Base-by-base conservation (phyloP, 2,329 filamentous ascomycete species). In the Ustilaginoidea virens region DNA sequence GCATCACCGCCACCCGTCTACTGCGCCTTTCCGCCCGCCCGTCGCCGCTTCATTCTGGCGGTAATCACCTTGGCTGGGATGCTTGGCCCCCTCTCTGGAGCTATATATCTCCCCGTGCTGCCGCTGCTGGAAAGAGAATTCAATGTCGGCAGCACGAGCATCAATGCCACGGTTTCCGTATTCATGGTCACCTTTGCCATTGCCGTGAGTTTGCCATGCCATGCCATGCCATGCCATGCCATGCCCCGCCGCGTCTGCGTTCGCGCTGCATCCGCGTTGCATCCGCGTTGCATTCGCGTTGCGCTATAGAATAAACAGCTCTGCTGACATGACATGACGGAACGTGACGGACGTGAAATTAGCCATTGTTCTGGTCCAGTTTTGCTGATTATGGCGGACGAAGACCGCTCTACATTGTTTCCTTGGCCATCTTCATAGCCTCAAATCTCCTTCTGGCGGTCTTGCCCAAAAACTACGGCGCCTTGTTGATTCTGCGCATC, bases 101-200 rank as follows among this genome's bases (percentile, higher is more conserved):
- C 49, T n/a, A 51, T 61, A 18, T 61, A 61, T 38, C 39, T 61
- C 2, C 58, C 57, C 1, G 47, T 51, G 13, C 43, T 61, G 16
- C 50, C 46, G 2, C 35, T 49, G 12, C 41, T 60, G 11, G 47
- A 53, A 29, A 27, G 48, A 10, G 50, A 54, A 23, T 60, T 60
- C 33, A 36, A 49, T 6, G 44, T 45, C 5, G 47, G 45, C 6
- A 39, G 40, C 16, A 48, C 50, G 5, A 46, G 41, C 3, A 52
- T 60, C 21, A 60, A 60, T 36, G 54, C 47, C 3, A 58, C 58
- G 0, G 55, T 61, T n/a, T 51, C 52, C 1, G 49, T 60, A 4
- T 61, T 58, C 37, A 58, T 56, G 53, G 43, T 51, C 7, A 47
- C 57, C 1, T 61, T 60, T 32, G 57, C 55, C 11, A 29, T 61